Base-by-base conservation (phyloP, 2,329 filamentous ascomycete genomes). In the Mycosphaerella sp. region DNA sequence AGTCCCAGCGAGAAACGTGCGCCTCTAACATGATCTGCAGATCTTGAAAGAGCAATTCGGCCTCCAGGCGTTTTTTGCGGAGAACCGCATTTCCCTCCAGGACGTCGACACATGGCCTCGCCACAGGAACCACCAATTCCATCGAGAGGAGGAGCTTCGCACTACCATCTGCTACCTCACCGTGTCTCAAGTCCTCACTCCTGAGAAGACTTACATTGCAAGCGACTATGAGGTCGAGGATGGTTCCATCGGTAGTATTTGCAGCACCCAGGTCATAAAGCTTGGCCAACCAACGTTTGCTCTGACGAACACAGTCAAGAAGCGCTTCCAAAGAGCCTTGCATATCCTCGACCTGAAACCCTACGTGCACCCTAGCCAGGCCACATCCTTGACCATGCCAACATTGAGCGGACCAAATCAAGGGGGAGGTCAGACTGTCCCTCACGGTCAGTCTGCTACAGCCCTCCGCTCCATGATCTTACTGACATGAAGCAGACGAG, bases 141-240 rank as follows among this genome's bases (percentile, higher is more conserved):
- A 53, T 27, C 4, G 8, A 2, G 10, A 21, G 14, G 30, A 54
- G 17, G 10, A 36, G 9, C 44, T 55, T 10, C 42, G 51, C 41
- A 59, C 55, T 1, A 62, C 56, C 21, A 48, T 59, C 14, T 60
- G 59, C 43, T 34, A 54, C 27, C 34, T 61, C 14, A 56, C 52
- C 4, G 35, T 58, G 4, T 41, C 53, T 13, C 36, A 37, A 25
- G 17, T 21, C 4, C 8, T 49, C 8, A 41, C n/a, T n/a, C n/a
- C 30, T 7, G 6, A 18, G 16, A 42, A 40, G 28, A 36, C 14
- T 6, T 57, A 47, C 49, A 9, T 10, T 9, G 2, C 43, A 3
- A 52, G n/a, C 27, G 50, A 54, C 1, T 10, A 28, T 5, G 50
- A 55, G 6, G 16, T 10, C 1, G 51, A 52, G 6, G 3, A 2